These are phyloP conservation scores for Linnemannia schmuckeri DNA, from an alignment of 192 early-diverging fungal species.

Conservation along the genomic window DNA sequence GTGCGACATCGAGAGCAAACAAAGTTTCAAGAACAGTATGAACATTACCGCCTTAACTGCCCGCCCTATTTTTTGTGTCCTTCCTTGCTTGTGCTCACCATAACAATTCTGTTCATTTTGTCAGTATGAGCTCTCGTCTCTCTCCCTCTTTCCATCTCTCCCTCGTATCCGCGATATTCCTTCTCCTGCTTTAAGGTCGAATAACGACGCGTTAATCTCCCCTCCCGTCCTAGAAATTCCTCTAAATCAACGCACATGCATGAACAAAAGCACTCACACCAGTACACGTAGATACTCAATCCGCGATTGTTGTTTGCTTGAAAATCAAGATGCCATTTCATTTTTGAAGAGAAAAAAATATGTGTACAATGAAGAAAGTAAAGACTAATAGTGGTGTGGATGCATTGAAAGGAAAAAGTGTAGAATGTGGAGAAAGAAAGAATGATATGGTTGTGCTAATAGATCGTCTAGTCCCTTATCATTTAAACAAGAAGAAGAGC, in stretches of 20 bases:
- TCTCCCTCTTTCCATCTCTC: not conserved
- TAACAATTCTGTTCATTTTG: no score
- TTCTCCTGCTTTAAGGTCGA: not conserved
- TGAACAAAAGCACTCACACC: not conserved
- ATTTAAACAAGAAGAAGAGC: slow-evolving; percentile 90
- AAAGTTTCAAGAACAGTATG: no score
- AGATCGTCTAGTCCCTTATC: not conserved
- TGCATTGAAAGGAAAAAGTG: slow-evolving; percentile 1
- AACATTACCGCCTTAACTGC: not conserved
- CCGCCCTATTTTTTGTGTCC: not conserved
- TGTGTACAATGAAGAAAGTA: slow-evolving; percentile 26
- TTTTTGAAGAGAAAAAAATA: slow-evolving; percentile 10
- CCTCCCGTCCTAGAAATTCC: not conserved
- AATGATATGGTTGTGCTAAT: not conserved
- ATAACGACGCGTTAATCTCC: not conserved
- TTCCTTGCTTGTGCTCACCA: not conserved
- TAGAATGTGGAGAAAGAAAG: slow-evolving; percentile 6
- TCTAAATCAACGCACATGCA: not conserved
- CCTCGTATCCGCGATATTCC: not conserved
- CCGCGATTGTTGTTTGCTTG: not conserved
- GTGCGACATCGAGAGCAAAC: not conserved
- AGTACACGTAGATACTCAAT: not conserved
- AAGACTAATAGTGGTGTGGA: not conserved
- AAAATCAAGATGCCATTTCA: slow-evolving; percentile 10
- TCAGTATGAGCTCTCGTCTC: no score